Percentiles rank a stretch among this genome's conserved stretches.
These are phyloP conservation scores for Cyclotella cryptica DNA, from an alignment of 108 stramenopile genomes.

Conservation along the genomic window DNA sequence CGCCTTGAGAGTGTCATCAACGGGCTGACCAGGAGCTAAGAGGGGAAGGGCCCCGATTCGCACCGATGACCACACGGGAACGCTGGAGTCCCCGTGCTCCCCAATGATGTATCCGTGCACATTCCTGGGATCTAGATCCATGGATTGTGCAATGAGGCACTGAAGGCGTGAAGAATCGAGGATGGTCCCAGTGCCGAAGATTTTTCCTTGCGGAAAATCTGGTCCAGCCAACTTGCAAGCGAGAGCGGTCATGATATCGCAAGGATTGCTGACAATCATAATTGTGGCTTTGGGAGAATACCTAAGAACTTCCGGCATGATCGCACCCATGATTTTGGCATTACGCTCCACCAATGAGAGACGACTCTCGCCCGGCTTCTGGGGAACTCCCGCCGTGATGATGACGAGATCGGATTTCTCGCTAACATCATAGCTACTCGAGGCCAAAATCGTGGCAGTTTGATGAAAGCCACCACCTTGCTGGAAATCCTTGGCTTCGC, in stretches of 20 bases:
- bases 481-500: slow-evolving; percentile 1
- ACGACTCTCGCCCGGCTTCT: slow-evolving; percentile 1
- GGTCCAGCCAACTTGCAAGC: neutral
- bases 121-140: neutral
- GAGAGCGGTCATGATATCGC: neutral
- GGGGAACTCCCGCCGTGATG: neutral
- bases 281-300: neutral
- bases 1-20: neutral
- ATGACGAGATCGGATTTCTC: neutral
- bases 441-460: neutral
- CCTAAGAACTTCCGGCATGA: neutral
- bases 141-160: neutral
- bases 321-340: neutral
- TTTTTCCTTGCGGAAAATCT: neutral
- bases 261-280: neutral
- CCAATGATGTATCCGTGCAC: neutral
- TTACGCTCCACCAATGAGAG: neutral
- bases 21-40: neutral
- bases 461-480: neutral
- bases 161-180: neutral
- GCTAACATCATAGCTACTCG: neutral
- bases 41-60: neutral
- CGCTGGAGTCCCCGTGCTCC: neutral
- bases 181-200: neutral
- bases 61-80: neutral